These are phyloP conservation scores for Metschnikowia shivogae DNA, from an alignment of 805 yeast species.

Conservation along the genomic window DNA sequence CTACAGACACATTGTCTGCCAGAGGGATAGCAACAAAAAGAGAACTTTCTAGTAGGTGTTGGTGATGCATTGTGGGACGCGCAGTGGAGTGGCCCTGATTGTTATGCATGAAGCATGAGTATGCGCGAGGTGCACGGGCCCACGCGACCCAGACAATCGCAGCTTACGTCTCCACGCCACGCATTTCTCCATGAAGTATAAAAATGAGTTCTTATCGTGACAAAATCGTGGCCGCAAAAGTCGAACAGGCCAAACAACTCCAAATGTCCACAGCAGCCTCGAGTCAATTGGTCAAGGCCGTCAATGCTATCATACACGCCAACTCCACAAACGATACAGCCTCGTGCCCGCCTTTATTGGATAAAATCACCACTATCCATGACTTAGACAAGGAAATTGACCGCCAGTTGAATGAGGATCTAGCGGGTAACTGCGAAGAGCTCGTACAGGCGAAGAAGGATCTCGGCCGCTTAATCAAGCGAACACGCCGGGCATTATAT, in stretches of 20 bases:
- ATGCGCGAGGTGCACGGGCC: neutral
- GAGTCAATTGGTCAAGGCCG: conserved; percentile 22
- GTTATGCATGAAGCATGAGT: too few species aligned
- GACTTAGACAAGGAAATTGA: conserved; percentile 36
- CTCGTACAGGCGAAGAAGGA: conserved; percentile 13
- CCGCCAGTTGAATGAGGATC: conserved; percentile 31
- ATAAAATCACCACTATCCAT: conserved; percentile 39
- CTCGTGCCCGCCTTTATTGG: conserved; percentile 20
- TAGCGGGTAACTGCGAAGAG: conserved; percentile 21
- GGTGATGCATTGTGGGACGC: neutral
- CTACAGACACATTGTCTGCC: neutral
- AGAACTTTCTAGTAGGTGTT: neutral
- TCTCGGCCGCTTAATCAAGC: conserved; percentile 7
- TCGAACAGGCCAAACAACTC: conserved; percentile 26
- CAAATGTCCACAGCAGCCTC: conserved; percentile 25
- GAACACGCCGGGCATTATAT: conserved; percentile 11
- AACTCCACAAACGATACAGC: conserved; percentile 22
- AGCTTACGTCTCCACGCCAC: neutral
- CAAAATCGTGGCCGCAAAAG: conserved; percentile 32
- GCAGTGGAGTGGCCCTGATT: too few species aligned
- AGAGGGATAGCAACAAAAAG: conserved; percentile 5
- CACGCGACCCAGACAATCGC: neutral
- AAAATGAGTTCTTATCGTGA: conserved; percentile 10
- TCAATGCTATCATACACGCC: conserved; percentile 21
- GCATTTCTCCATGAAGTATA: neutral